phyloP scores from a whole-genome alignment of 768 basidiomycete genomes.

The Lentinula detonsa region DNA sequence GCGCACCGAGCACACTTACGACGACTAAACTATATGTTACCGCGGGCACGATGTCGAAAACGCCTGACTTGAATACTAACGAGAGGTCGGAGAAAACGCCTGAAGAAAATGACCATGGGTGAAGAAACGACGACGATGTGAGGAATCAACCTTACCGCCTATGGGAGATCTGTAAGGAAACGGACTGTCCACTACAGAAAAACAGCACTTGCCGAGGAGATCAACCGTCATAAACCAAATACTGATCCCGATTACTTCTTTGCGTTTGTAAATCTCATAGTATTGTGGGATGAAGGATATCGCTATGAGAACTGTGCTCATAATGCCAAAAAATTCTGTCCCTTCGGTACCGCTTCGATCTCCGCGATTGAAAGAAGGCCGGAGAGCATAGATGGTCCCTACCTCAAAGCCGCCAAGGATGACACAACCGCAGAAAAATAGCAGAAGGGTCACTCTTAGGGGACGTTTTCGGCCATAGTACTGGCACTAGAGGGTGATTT shows the following conservation, averaged over 20 bases:
- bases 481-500: slow-evolving; percentile 65
- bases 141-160: neutral
- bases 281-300: slow-evolving; percentile 59
- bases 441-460: slow-evolving; percentile 20
- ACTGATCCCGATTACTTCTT: slow-evolving; percentile 64
- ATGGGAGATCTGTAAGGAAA: neutral
- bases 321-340: slow-evolving; percentile 54
- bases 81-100: slow-evolving; percentile 44
- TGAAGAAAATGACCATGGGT: neutral
- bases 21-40: slow-evolving; percentile 45
- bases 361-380: slow-evolving; percentile 27
- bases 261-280: slow-evolving; percentile 64
- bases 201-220: slow-evolving; percentile 23
- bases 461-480: slow-evolving; percentile 51
- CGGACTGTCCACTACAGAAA: neutral
- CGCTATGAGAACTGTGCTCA: slow-evolving; percentile 54
- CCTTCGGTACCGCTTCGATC: slow-evolving; percentile 20
- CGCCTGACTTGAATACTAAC: slow-evolving; percentile 36
- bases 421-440: slow-evolving; percentile 33
- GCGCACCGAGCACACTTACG: slow-evolving; percentile 17
- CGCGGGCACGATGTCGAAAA: slow-evolving; percentile 42
- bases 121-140: neutral
- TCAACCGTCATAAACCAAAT: slow-evolving; percentile 67
- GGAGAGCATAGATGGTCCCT: slow-evolving; percentile 53
- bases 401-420: slow-evolving; percentile 54